Evolutionary conservation across 2,329 filamentous ascomycete species (phyloP), one percentile per base, ranked within the genome.

Genomic region (Phoma sp.): DNA sequence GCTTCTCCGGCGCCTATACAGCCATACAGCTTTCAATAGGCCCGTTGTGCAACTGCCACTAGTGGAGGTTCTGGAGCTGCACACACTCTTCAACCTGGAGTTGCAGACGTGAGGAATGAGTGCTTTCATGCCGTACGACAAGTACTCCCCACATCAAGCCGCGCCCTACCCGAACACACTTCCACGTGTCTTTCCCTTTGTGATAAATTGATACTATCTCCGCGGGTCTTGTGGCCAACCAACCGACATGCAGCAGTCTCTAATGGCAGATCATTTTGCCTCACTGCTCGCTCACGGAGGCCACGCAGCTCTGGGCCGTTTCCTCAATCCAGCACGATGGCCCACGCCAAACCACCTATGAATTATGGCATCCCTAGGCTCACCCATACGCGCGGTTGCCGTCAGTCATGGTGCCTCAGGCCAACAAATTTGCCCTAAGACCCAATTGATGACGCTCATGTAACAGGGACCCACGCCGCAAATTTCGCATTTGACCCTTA

Each of bases 1-100:
- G 11, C 12, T 7, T 5, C 7, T 29, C 20, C 38, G 30, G 50
- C 43, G 7, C 12, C 30, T 40, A n/a, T 29, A 25, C 33, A 14
- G 37, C 36, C 45, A 42, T 15, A 33, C 21, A 14, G 10, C 15
- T 46, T 10, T 43, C 17, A 39, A 32, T 39, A n/a, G n/a, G 42
- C 33, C 7, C 20, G 28, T 14, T 33, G 23, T 38, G 12, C 52
- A 28, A 55, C 29, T 29, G 18, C 39, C 43, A 45, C 42, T 56
- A 42, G 30, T 15, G 25, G n/a, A 34, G 40, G 15, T 18, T 29
- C 30, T 34, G 30, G 30, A 38, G 21, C 34, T 53, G 54, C 38
- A 48, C 17, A 17, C 32, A 39, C 9, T 15, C 26, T 36, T 38
- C 15, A 29, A 20, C 28, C 18, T 39, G 25, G 17, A 18, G 25